A percentile compares a stretch with the other conserved stretches of the same genome.
Conservation (phyloP, 805 yeast genomes). For the Kodamaea kakaduensis region DNA sequence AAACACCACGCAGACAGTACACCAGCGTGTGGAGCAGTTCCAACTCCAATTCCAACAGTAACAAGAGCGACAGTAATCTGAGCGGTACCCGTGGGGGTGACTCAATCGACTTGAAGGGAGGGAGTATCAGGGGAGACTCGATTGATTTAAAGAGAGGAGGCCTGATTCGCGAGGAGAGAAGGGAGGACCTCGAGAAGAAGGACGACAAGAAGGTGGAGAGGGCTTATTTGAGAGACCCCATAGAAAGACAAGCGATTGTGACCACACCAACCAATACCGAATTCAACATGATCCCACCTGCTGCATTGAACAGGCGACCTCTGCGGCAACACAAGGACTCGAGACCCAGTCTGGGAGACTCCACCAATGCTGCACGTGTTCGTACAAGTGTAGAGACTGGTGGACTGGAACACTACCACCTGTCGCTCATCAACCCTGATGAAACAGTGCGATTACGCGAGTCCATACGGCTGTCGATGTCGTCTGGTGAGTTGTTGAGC, state of each 20-base stretch:
- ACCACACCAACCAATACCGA: background rate
- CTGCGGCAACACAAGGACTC: background rate
- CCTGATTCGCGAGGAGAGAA: too few relatives aligned
- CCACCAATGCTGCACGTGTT: background rate
- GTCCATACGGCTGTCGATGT: constrained; percentile 19
- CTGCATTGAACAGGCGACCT: background rate
- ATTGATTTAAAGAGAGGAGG: too few relatives aligned
- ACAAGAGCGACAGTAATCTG: background rate
- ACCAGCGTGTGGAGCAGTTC: background rate
- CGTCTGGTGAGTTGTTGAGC: constrained; percentile 29
- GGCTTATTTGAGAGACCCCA: too few relatives aligned
- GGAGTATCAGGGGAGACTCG: too few relatives aligned
- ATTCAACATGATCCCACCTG: background rate
- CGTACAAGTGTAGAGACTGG: constrained; percentile 9
- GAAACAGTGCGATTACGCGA: constrained; percentile 10
- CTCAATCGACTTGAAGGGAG: background rate
- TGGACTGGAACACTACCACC: constrained; percentile 5
- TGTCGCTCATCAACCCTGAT: constrained; percentile 9
- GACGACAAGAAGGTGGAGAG: too few relatives aligned
- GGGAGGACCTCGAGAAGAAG: too few relatives aligned
- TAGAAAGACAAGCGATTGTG: constrained; percentile 3
- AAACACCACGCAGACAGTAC: constrained; percentile 6
- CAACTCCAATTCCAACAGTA: constrained; percentile 2
- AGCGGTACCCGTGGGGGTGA: background rate
- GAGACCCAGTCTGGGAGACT: background rate